These are phyloP conservation scores for Solanum phureja DNA, from an alignment of 257 asterid species.

Conservation along the genomic window DNA sequence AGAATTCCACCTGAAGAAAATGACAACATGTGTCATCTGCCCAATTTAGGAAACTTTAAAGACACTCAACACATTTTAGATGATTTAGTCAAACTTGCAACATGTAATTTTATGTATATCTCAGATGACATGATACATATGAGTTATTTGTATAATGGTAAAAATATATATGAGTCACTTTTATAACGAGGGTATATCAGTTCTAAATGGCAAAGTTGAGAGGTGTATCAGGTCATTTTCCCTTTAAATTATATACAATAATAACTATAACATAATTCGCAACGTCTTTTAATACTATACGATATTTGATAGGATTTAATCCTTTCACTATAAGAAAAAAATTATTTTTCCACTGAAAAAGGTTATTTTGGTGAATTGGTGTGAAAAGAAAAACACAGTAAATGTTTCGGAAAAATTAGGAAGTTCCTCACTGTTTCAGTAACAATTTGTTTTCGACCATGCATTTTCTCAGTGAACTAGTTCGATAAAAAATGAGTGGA, in stretches of 20 bases:
- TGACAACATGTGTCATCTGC: not conserved
- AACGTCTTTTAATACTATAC: too few species aligned
- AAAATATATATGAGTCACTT: fast-evolving
- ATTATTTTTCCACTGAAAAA: not conserved
- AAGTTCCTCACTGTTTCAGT: not conserved
- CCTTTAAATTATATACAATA: too few species aligned
- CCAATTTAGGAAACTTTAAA: not conserved
- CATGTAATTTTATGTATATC: not conserved
- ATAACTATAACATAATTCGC: too few species aligned
- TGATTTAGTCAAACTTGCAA: not conserved
- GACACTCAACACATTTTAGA: not conserved
- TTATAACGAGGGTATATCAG: fast-evolving
- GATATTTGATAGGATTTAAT: not conserved
- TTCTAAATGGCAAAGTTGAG: too few species aligned
- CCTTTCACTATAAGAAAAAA: not conserved
- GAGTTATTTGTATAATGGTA: fast-evolving
- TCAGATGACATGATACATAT: not conserved
- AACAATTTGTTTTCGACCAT: too few species aligned
- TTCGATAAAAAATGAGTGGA: not conserved
- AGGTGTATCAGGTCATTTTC: too few species aligned
- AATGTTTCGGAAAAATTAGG: too few species aligned
- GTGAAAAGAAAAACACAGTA: not conserved
- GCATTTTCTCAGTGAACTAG: fast-evolving
- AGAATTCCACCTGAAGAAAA: not conserved
- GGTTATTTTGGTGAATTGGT: not conserved